Evolutionary conservation across 305 asterid species (phyloP).

Genomic region (Rubia tinctorum): DNA sequence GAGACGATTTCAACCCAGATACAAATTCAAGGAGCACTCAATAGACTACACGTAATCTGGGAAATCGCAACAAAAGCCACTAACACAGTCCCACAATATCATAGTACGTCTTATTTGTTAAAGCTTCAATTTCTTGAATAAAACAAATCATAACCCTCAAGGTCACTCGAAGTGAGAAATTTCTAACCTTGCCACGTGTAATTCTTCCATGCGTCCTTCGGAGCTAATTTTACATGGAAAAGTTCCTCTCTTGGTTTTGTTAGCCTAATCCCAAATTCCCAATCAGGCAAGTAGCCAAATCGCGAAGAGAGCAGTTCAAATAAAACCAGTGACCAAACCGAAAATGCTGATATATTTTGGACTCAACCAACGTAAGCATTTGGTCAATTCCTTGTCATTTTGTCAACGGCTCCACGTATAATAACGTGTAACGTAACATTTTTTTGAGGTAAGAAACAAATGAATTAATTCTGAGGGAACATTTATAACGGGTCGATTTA

Average conservation of each 20-base stretch:
- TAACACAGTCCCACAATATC: too few relatives aligned
- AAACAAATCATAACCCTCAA: too few relatives aligned
- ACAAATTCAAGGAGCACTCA: too few relatives aligned
- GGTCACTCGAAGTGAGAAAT: too few relatives aligned
- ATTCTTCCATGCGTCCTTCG: too few relatives aligned
- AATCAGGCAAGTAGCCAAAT: not conserved
- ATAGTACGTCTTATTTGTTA: too few relatives aligned
- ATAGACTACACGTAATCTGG: too few relatives aligned
- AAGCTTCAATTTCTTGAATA: too few relatives aligned
- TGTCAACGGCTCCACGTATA: constrained; percentile 37
- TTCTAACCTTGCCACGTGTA: too few relatives aligned
- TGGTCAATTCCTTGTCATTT: constrained; percentile 27
- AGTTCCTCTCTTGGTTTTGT: constrained; percentile 7
- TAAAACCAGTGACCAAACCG: constrained; percentile 2
- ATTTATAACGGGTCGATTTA: constrained; percentile 11
- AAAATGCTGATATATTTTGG: not conserved
- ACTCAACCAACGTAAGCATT: not conserved
- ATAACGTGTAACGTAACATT: constrained; percentile 13
- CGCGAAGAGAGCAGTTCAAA: constrained; percentile 5
- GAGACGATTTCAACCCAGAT: too few relatives aligned
- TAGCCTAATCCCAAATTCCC: constrained; percentile 1
- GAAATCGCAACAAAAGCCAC: too few relatives aligned
- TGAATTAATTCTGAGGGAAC: not conserved
- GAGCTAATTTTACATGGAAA: not conserved
- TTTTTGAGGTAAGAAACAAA: not conserved